Conservation (phyloP, 2,329 filamentous ascomycete species). For the Thelonectria olida region DNA sequence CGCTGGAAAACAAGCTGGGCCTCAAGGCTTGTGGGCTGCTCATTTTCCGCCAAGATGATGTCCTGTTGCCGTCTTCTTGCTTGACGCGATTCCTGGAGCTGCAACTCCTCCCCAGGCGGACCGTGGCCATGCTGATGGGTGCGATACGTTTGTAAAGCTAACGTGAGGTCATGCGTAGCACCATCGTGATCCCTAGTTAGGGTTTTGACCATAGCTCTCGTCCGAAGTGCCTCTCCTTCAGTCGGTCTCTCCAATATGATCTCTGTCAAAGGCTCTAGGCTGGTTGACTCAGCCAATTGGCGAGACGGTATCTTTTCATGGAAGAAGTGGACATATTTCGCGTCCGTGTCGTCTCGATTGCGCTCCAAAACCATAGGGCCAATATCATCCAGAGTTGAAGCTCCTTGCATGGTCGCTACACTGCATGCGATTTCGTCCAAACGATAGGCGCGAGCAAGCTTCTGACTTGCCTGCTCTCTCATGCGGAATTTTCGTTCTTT, state of each 20-base stretch:
- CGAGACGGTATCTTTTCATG: conserved; percentile 87
- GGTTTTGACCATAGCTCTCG: conserved; percentile 76
- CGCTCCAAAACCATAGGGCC: conserved; percentile 77
- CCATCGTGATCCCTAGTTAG: conserved; percentile 80
- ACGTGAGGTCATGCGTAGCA: conserved; percentile 75
- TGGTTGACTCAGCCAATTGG: conserved; percentile 77
- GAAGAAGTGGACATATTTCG: conserved; percentile 91
- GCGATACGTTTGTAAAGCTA: conserved; percentile 66
- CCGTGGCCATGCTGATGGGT: conserved; percentile 63
- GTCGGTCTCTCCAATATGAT: conserved; percentile 71
- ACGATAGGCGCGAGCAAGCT: conserved; percentile 79
- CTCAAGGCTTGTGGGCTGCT: conserved; percentile 78
- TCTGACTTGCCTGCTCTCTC: conserved; percentile 81
- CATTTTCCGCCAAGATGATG: conserved; percentile 49
- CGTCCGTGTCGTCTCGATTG: conserved; percentile 73
- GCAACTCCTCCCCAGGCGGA: conserved; percentile 60
- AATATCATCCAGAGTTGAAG: conserved; percentile 80
- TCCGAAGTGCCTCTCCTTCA: conserved; percentile 74
- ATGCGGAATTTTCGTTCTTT: conserved; percentile 81
- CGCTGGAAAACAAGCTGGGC: conserved; percentile 81
- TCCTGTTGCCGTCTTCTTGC: conserved; percentile 44
- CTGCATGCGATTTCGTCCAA: conserved; percentile 86
- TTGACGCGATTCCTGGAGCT: conserved; percentile 48
- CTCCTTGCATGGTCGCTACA: conserved; percentile 84
- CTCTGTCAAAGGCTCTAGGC: conserved; percentile 71